A percentile compares a stretch with the other conserved stretches of the same genome.
Conservation (phyloP, 495 filamentous ascomycete genomes). For the Parathielavia hyrcaniae region DNA sequence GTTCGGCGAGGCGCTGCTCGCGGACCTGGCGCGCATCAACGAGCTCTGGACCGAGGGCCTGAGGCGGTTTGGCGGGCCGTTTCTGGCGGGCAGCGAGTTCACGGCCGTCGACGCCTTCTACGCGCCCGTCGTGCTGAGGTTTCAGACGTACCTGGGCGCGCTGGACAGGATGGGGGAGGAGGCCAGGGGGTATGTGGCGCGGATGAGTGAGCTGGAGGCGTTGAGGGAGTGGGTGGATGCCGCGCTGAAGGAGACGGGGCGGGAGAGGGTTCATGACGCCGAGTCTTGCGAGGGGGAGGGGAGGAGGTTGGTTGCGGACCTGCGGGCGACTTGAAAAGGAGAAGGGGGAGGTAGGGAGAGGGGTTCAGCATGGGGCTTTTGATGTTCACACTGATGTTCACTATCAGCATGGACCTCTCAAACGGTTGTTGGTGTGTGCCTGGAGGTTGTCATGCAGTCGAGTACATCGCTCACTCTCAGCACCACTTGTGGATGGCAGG, state of each 20-base stretch:
- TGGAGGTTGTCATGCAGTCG: too few species aligned
- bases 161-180: conserved; percentile 15
- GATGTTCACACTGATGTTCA: too few species aligned
- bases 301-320: conserved; percentile 15
- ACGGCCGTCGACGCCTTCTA: conserved; percentile 40
- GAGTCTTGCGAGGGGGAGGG: conserved; percentile 15
- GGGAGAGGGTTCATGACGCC: conserved; percentile 14
- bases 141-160: conserved; percentile 28
- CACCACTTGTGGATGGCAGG: too few species aligned
- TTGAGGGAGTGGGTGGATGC: conserved; percentile 25
- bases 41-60: conserved; percentile 39
- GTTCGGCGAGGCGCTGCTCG: conserved; percentile 22
- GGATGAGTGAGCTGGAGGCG: conserved; percentile 21
- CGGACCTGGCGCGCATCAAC: conserved; percentile 32
- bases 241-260: conserved; percentile 12
- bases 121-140: conserved; percentile 35
- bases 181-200: conserved; percentile 22
- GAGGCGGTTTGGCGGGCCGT: conserved; percentile 35
- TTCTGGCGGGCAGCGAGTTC: conserved; percentile 36
- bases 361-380: too few species aligned
- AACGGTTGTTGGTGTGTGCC: too few species aligned
- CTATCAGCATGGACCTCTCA: too few species aligned
- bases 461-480: too few species aligned
- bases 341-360: not conserved
- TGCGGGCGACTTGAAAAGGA: conserved; percentile 10